These are phyloP conservation scores for Phytophthora megakarya DNA, from an alignment of 352 stramenopile species.

Conservation along the genomic window DNA sequence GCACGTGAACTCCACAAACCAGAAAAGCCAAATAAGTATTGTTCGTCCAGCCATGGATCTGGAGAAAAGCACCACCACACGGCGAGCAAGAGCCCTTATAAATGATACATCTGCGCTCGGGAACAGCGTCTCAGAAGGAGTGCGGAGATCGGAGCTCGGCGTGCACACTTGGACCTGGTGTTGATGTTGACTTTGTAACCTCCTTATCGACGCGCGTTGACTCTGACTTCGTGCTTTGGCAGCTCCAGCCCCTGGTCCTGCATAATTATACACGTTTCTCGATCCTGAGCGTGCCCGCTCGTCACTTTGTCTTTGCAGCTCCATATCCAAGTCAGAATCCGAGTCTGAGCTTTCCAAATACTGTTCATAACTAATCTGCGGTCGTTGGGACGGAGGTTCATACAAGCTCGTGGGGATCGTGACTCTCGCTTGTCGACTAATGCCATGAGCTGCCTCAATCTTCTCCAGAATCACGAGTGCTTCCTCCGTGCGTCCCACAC, in stretches of 20 bases:
- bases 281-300: background rate
- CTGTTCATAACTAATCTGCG: conserved; percentile 28
- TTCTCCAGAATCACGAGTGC: conserved; percentile 53
- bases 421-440: conserved; percentile 54
- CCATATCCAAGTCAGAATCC: conserved; percentile 29
- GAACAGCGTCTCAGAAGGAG: conserved; percentile 35
- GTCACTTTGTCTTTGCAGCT: background rate
- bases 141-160: conserved; percentile 25
- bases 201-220: conserved; percentile 32
- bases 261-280: conserved; percentile 16
- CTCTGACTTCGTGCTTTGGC: conserved; percentile 20
- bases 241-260: conserved; percentile 26
- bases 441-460: conserved; percentile 68
- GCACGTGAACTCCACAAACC: conserved; percentile 31
- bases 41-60: conserved; percentile 44
- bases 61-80: conserved; percentile 49
- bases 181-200: conserved; percentile 24
- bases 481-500: conserved; percentile 60
- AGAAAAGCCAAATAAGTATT: conserved; percentile 52
- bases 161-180: conserved; percentile 22
- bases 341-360: conserved; percentile 34
- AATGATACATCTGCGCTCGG: conserved; percentile 42
- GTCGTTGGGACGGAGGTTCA: conserved; percentile 47
- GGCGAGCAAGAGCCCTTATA: conserved; percentile 41
- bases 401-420: conserved; percentile 68